Conservation (phyloP, 768 basidiomycete genomes). For the Termitomyces sp. region DNA sequence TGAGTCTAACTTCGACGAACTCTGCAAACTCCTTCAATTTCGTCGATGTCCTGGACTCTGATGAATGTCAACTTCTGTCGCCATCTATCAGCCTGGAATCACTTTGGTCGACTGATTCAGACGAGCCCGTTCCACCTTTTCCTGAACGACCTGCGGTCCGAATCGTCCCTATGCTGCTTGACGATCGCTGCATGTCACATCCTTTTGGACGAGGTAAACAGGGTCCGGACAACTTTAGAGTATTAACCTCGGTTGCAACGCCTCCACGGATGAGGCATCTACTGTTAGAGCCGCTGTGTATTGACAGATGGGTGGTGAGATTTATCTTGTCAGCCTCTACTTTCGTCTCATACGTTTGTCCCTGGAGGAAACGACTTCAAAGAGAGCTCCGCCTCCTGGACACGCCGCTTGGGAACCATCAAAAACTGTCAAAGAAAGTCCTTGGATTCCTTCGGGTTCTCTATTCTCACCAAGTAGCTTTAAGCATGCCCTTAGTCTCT, state of each 20-base stretch:
- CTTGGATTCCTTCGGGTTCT: constrained; percentile 15
- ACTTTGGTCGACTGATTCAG: constrained; percentile 13
- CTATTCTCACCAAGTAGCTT: constrained; percentile 9
- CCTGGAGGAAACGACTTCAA: constrained; percentile 6
- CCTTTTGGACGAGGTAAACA: constrained; percentile 7
- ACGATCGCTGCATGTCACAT: constrained; percentile 7
- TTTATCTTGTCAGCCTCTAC: not conserved
- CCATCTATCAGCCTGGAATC: constrained; percentile 13
- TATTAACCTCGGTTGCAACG: constrained; percentile 10
- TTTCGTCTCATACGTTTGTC: not conserved
- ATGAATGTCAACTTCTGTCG: constrained; percentile 11
- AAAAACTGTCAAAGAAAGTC: not conserved
- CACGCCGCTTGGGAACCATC: constrained; percentile 11
- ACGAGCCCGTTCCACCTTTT: constrained; percentile 13
- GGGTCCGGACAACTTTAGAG: constrained; percentile 1
- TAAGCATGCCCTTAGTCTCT: constrained; percentile 2
- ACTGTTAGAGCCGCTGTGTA: constrained; percentile 9
- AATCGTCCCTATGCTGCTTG: constrained; percentile 9
- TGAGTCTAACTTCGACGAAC: constrained; percentile 6
- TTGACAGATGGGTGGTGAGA: constrained; percentile 14
- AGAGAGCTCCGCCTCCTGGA: constrained; percentile 8
- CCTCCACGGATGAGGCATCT: constrained; percentile 10
- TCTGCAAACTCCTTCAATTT: constrained; percentile 10
- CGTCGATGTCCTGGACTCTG: constrained; percentile 4
- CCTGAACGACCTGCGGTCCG: constrained; percentile 9